These are phyloP conservation scores for Gossypium herbaceum DNA, from an alignment of 345 rosid genomes.

Conservation along the genomic window DNA sequence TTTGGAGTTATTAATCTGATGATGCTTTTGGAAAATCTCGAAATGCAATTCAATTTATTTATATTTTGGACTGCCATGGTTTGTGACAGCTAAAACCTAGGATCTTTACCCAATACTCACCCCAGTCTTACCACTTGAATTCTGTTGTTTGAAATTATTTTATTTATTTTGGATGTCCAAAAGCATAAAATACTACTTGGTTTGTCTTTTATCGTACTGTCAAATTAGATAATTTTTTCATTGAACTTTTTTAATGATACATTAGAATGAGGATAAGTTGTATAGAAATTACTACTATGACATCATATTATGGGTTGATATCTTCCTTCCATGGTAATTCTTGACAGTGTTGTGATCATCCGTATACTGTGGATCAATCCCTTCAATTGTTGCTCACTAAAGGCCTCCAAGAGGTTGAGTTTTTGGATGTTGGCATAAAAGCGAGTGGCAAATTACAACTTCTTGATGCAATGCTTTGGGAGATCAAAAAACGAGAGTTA, in stretches of 20 bases:
- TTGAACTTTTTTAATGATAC: slow-evolving; percentile 1
- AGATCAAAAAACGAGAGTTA: slow-evolving; percentile 44
- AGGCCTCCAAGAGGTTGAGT: slow-evolving; percentile 32
- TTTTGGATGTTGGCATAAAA: slow-evolving; percentile 68
- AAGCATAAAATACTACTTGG: neutral
- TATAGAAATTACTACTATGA: neutral
- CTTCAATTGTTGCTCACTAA: slow-evolving; percentile 36
- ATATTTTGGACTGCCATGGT: neutral
- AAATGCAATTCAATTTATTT: neutral
- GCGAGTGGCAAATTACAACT: slow-evolving; percentile 87
- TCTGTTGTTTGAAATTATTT: neutral
- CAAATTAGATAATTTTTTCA: neutral
- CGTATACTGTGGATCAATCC: slow-evolving; percentile 55
- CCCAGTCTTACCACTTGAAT: slow-evolving; percentile 2
- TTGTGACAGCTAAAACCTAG: neutral
- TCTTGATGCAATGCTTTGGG: slow-evolving; percentile 68
- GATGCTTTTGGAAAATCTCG: neutral
- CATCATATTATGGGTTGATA: neutral
- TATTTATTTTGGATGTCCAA: neutral
- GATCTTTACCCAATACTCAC: neutral
- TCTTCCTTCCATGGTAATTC: slow-evolving; percentile 14
- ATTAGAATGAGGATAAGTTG: neutral
- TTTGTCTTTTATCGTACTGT: neutral
- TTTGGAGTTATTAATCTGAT: neutral
- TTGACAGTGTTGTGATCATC: slow-evolving; percentile 93